Evolutionary conservation across 192 early-diverging fungal species (phyloP).

Genomic region (Blastocladiella britannica): DNA sequence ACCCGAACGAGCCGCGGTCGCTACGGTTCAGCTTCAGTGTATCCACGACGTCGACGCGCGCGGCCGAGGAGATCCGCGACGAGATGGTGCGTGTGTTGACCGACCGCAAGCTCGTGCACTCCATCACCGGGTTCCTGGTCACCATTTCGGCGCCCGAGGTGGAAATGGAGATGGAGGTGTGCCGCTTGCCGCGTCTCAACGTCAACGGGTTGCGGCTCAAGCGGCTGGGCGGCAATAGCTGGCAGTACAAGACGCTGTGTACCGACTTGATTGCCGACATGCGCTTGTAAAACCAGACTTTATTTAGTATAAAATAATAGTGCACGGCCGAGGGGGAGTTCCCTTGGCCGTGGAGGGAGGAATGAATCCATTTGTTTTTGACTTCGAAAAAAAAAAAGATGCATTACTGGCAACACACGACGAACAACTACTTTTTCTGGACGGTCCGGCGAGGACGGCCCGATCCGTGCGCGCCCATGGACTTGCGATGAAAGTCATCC

Average conservation of each 20-base stretch:
- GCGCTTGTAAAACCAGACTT: conserved; percentile 27
- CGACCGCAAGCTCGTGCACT: conserved; percentile 10
- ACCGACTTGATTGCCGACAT: conserved; percentile 28
- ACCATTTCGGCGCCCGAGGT: conserved; percentile 18
- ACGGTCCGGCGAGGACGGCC: too few species aligned
- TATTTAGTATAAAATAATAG: too few species aligned
- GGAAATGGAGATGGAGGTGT: conserved; percentile 42
- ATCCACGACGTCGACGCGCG: conserved; percentile 29
- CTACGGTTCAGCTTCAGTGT: conserved; percentile 1
- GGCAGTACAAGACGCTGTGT: conserved; percentile 35
- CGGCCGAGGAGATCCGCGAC: conserved; percentile 25
- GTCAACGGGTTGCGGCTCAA: conserved; percentile 33
- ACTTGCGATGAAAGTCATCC: too few species aligned
- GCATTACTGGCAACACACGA: too few species aligned
- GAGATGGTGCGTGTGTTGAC: conserved; percentile 22
- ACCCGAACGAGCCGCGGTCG: neutral
- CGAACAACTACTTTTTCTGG: too few species aligned
- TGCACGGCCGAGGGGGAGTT: too few species aligned
- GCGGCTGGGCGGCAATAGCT: conserved; percentile 27
- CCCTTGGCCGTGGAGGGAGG: too few species aligned
- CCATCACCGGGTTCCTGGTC: conserved; percentile 11
- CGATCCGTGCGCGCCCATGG: too few species aligned
- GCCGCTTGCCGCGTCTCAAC: conserved; percentile 26
- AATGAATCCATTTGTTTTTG: too few species aligned
- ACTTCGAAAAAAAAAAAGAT: too few species aligned